phyloP scores from a whole-genome alignment of 2,329 filamentous ascomycete genomes.

The Pseudodiploospora longispora region DNA sequence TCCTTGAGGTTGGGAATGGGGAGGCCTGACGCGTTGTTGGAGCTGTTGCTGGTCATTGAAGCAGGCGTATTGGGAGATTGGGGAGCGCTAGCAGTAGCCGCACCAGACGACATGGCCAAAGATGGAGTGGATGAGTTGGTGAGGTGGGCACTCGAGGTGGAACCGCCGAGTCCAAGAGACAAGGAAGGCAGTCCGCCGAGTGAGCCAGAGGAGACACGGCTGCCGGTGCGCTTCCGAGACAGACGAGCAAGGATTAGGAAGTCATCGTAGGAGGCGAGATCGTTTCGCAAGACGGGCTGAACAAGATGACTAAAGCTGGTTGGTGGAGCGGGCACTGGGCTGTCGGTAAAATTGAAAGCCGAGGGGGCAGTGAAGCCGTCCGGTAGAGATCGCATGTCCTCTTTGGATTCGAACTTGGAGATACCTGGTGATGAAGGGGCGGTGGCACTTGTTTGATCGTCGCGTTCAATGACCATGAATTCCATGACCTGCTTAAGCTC shows the following conservation, averaged over 20 bases:
- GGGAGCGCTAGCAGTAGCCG: constrained; percentile 44
- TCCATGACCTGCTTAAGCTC: constrained; percentile 92
- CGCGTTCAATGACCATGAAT: constrained; percentile 65
- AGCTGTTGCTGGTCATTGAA: constrained; percentile 40
- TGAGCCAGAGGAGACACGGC: constrained; percentile 64
- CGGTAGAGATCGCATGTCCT: constrained; percentile 29
- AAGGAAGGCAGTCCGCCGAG: constrained; percentile 42
- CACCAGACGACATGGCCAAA: constrained; percentile 37
- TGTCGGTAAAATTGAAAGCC: not conserved
- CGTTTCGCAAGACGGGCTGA: constrained; percentile 73
- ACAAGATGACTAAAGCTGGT: constrained; percentile 76
- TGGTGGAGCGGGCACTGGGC: constrained; percentile 45
- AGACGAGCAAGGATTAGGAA: constrained; percentile 70
- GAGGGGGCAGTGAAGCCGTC: constrained; percentile 26
- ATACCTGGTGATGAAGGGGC: constrained; percentile 75
- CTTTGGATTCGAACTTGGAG: constrained; percentile 56
- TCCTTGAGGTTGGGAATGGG: constrained; percentile 66
- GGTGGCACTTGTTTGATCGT: constrained; percentile 64
- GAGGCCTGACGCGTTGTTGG: constrained; percentile 23
- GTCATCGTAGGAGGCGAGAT: constrained; percentile 74
- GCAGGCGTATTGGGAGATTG: constrained; percentile 51
- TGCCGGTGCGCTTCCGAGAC: constrained; percentile 52
- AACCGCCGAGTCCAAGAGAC: constrained; percentile 37
- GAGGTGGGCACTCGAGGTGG: constrained; percentile 37
- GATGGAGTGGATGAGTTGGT: constrained; percentile 56